A percentile compares a stretch with the other conserved stretches of the same genome.
Conservation (phyloP, 2,329 filamentous ascomycete genomes). For the Neofusicoccum sp. region DNA sequence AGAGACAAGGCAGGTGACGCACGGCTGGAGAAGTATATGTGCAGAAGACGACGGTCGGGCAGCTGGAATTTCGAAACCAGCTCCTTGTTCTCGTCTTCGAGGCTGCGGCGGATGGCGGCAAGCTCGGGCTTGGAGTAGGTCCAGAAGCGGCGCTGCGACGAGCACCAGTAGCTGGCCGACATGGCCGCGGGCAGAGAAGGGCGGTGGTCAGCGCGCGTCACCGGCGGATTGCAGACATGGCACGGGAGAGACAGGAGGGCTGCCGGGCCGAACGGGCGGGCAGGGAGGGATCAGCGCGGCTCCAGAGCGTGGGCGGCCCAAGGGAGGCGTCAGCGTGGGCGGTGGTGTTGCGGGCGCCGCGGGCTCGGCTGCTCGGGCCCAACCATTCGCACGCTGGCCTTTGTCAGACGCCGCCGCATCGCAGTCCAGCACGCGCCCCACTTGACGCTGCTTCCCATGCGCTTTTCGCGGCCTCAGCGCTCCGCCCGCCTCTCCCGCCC, state of each 20-base stretch:
- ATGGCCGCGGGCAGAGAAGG: constrained; percentile 50
- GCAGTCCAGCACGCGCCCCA: constrained; percentile 17
- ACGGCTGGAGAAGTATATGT: constrained; percentile 93
- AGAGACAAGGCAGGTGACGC: constrained; percentile 38
- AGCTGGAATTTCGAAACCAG: constrained; percentile 79
- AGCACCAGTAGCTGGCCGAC: constrained; percentile 97
- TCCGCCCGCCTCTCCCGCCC: constrained; percentile 29
- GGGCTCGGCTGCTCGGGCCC: constrained; percentile 12
- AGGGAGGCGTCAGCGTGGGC: neutral
- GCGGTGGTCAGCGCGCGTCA: neutral
- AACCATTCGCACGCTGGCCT: constrained; percentile 18
- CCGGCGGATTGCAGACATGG: neutral
- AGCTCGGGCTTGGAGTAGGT: constrained; percentile 84
- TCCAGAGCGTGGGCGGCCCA: neutral
- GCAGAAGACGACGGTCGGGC: constrained; percentile 78
- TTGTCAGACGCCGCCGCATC: constrained; percentile 17
- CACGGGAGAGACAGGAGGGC: neutral
- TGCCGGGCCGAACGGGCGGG: neutral
- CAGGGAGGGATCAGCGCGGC: neutral
- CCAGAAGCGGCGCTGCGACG: constrained; percentile 88
- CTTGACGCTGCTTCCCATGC: constrained; percentile 18
- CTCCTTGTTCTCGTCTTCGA: constrained; percentile 75
- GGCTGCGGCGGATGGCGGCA: constrained; percentile 70
- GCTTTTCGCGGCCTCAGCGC: constrained; percentile 11
- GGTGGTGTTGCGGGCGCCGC: constrained; percentile 12